Evolutionary conservation across 306 rosid species (phyloP).

Genomic region (Leucaena leucocephala): DNA sequence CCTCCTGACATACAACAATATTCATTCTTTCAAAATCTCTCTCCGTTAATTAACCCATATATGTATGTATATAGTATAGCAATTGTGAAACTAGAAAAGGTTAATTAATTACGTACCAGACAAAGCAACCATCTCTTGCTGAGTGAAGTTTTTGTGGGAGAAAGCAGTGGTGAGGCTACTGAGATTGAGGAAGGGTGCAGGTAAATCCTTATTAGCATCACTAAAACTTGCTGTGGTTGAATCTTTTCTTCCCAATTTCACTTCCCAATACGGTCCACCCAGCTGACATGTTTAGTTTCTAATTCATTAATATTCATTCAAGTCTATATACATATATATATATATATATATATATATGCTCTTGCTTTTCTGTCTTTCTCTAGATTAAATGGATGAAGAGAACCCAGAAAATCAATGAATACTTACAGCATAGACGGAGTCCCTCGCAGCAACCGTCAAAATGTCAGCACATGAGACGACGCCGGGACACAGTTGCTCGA

Average conservation of each 20-base stretch:
- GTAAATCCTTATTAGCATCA: neutral
- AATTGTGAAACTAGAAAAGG: neutral
- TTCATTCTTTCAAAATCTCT: neutral
- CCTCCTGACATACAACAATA: neutral
- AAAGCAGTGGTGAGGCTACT: neutral
- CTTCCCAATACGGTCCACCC: neutral
- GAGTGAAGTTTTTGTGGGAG: neutral
- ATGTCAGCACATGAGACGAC: slow-evolving; percentile 72
- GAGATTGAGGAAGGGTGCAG: neutral
- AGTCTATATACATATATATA: too few species aligned
- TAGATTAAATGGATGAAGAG: neutral
- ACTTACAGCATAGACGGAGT: slow-evolving; percentile 57
- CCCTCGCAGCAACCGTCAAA: slow-evolving; percentile 60
- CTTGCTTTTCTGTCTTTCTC: too few species aligned
- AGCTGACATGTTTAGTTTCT: neutral
- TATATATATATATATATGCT: too few species aligned
- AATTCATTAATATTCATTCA: neutral
- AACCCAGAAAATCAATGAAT: neutral
- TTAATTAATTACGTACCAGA: neutral
- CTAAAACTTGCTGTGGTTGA: neutral
- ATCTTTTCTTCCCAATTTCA: neutral
- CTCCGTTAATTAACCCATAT: neutral
- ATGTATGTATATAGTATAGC: too few species aligned
- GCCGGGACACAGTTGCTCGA: slow-evolving; percentile 58
- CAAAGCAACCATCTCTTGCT: neutral